These are phyloP conservation scores for Phytophthora sansomeana DNA, from an alignment of 352 stramenopile species.

Conservation along the genomic window DNA sequence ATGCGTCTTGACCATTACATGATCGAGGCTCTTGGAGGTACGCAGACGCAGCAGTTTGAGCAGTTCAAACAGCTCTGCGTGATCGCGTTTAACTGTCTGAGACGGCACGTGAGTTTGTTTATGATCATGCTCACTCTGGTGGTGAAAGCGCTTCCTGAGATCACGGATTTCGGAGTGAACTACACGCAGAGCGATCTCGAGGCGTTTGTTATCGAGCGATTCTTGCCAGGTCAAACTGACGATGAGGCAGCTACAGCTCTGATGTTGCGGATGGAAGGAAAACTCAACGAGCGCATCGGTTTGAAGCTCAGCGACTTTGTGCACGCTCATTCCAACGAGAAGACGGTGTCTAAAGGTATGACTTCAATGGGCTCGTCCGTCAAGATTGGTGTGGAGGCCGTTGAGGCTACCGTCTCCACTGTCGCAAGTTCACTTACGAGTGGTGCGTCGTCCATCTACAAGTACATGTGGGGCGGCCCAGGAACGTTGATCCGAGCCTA, in stretches of 20 bases:
- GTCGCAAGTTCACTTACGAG: slow-evolving; percentile 81
- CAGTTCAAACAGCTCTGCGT: slow-evolving; percentile 90
- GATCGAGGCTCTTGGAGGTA: slow-evolving; percentile 86
- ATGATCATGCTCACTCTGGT: slow-evolving; percentile 90
- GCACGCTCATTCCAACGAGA: slow-evolving; percentile 86
- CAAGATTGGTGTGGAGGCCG: slow-evolving; percentile 81
- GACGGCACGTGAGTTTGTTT: slow-evolving; percentile 85
- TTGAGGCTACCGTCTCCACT: slow-evolving; percentile 78
- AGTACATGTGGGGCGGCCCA: slow-evolving; percentile 83
- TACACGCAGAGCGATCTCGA: slow-evolving; percentile 89
- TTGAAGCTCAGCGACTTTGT: slow-evolving; percentile 90
- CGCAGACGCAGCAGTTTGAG: slow-evolving; percentile 81
- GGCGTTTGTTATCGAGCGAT: slow-evolving; percentile 85
- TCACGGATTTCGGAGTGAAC: slow-evolving; percentile 87
- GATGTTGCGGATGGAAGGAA: slow-evolving; percentile 88
- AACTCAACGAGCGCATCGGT: slow-evolving; percentile 88
- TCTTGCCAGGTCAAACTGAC: slow-evolving; percentile 81
- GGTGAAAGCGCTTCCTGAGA: slow-evolving; percentile 83
- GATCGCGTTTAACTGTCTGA: slow-evolving; percentile 88
- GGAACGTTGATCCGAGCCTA: slow-evolving; percentile 27
- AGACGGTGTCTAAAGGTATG: slow-evolving; percentile 87
- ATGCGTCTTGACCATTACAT: slow-evolving; percentile 97
- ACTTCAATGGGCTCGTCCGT: slow-evolving; percentile 80
- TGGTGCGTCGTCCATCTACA: slow-evolving; percentile 84
- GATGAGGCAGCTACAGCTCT: slow-evolving; percentile 83